A percentile compares a stretch with the other conserved stretches of the same genome.
These are phyloP conservation scores for Pyrenochaeta sp. DNA, from an alignment of 2,329 filamentous ascomycete species.

Conservation along the genomic window DNA sequence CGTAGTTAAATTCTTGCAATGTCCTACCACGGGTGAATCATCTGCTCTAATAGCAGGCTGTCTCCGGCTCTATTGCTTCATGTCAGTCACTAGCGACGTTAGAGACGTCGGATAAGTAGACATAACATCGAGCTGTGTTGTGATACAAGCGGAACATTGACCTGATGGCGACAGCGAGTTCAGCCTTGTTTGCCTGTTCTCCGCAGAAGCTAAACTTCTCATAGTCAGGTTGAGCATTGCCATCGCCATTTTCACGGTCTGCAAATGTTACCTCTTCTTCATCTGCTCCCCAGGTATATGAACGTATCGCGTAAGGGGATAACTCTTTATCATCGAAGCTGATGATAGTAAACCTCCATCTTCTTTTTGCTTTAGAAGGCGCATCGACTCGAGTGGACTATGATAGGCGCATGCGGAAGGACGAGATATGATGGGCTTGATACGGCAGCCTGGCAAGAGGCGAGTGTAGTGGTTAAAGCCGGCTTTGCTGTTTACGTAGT, in stretches of 20 bases:
- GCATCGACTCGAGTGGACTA: conserved; percentile 1
- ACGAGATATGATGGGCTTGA: not conserved
- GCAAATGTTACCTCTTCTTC: conserved; percentile 6
- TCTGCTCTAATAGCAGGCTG: no score
- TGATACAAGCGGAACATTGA: not conserved
- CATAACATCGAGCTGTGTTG: no score
- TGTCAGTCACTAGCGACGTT: no score
- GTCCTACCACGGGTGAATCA: no score
- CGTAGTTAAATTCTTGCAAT: no score
- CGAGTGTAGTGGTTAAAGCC: not conserved
- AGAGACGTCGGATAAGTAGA: no score
- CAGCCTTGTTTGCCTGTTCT: not conserved
- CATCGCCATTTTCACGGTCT: not conserved
- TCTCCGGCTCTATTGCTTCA: no score
- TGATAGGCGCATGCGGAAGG: not conserved
- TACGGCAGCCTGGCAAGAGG: conserved; percentile 2
- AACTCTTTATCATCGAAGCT: not conserved
- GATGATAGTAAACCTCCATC: not conserved
- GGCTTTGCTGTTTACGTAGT: not conserved
- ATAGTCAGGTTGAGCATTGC: not conserved
- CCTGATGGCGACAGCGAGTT: not conserved
- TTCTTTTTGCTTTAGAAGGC: not conserved
- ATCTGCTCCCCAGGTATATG: conserved; percentile 2
- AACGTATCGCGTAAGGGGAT: conserved; percentile 4
- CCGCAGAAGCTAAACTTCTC: conserved; percentile 1